phyloP scores from a whole-genome alignment of 495 filamentous ascomycete genomes.

The Cairneyella variabilis region DNA sequence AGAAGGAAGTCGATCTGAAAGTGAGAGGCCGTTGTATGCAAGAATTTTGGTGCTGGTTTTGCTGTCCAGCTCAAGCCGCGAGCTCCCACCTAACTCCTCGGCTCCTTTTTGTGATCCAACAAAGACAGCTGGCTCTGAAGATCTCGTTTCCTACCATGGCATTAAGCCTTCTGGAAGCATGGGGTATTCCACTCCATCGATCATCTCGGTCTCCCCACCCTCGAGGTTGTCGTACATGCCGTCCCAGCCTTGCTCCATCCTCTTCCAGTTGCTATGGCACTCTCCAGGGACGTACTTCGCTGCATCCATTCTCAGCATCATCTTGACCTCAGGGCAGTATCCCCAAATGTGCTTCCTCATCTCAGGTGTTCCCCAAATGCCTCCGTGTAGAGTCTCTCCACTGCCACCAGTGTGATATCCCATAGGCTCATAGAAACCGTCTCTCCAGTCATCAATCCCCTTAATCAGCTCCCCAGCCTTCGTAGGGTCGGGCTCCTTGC shows the following conservation, averaged over 20 bases:
- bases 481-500: conserved; percentile 18
- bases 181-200: conserved; percentile 40
- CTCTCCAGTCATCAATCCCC: conserved; percentile 39
- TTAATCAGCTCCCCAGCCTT: conserved; percentile 29
- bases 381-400: conserved; percentile 32
- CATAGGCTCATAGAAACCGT: conserved; percentile 47
- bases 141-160: conserved; percentile 37
- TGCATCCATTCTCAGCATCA: conserved; percentile 46
- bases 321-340: conserved; percentile 51
- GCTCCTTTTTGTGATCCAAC: no score
- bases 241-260: conserved; percentile 19
- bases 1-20: no score
- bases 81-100: no score
- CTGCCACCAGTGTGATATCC: conserved; percentile 48
- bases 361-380: conserved; percentile 38
- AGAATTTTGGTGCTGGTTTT: not conserved
- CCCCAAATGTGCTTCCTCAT: conserved; percentile 43
- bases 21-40: not conserved
- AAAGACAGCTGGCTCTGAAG: no score
- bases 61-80: no score
- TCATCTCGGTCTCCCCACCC: conserved; percentile 30
- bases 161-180: conserved; percentile 31
- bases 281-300: conserved; percentile 36
- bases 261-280: conserved; percentile 37
- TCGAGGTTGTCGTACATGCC: conserved; percentile 16